A percentile compares a stretch with the other conserved stretches of the same genome.
Evolutionary conservation across 75 land plant genomes (phyloP).

Genomic region (Cryptomeria japonica): DNA sequence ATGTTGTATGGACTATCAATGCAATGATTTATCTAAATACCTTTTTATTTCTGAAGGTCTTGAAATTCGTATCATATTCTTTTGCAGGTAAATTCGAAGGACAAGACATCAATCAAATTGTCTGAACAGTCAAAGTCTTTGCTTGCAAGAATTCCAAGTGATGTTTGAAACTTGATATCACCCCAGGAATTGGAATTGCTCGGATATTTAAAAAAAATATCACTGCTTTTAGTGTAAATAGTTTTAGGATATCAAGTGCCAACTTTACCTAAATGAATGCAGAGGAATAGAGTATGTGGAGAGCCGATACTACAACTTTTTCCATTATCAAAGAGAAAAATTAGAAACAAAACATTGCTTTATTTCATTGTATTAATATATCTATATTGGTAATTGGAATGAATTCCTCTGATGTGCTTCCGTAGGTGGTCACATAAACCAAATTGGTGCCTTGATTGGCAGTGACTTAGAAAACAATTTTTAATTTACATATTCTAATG

Average conservation of each 20-base stretch:
- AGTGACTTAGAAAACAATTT: too few relatives aligned
- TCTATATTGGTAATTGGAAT: not conserved
- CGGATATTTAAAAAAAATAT: not conserved
- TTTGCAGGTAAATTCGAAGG: conserved; percentile 3
- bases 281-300: not conserved
- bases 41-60: not conserved
- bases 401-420: too few relatives aligned
- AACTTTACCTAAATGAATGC: not conserved
- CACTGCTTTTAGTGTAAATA: not conserved
- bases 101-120: not conserved
- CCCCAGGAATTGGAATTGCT: not conserved
- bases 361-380: not conserved
- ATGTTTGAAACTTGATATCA: not conserved
- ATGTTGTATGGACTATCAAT: not conserved
- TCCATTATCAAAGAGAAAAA: not conserved
- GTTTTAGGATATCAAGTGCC: not conserved
- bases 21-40: not conserved
- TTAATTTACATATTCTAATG: not conserved
- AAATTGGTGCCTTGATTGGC: too few relatives aligned
- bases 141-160: not conserved
- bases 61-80: not conserved
- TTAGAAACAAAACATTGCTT: not conserved
- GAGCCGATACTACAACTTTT: not conserved
- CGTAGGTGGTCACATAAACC: too few relatives aligned
- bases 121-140: not conserved